Conservation (phyloP, 2,329 filamentous ascomycete species). For the Fusarium albidum region DNA sequence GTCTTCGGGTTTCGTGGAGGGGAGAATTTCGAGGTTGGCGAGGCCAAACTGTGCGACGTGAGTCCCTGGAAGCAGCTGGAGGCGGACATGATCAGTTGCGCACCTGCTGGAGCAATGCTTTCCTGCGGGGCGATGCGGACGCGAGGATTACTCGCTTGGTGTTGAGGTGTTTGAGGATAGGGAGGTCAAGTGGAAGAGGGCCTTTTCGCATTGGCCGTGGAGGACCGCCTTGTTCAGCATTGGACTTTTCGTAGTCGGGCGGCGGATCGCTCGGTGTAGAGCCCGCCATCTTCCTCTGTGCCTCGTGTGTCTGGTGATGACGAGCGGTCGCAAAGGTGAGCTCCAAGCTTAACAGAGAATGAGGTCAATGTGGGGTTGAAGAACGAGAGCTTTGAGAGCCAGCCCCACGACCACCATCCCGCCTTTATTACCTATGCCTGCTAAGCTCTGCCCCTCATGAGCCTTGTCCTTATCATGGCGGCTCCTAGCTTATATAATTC, state of each 20-base stretch:
- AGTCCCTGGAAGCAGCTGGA: constrained; percentile 6
- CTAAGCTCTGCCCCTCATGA: constrained; percentile 31
- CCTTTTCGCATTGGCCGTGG: constrained; percentile 51
- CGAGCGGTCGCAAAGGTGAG: constrained; percentile 10
- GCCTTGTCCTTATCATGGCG: constrained; percentile 21
- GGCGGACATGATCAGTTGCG: not conserved
- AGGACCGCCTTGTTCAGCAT: constrained; percentile 47
- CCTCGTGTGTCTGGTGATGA: not conserved
- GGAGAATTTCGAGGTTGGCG: constrained; percentile 81
- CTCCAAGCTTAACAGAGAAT: constrained; percentile 21
- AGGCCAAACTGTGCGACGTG: constrained; percentile 72
- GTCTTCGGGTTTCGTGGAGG: constrained; percentile 85
- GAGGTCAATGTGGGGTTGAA: constrained; percentile 41
- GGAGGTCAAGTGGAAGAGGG: constrained; percentile 77
- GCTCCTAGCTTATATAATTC: too few relatives aligned
- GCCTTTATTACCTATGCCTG: constrained; percentile 18
- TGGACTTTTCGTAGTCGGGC: constrained; percentile 55
- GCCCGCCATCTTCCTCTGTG: constrained; percentile 39
- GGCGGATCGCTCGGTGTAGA: constrained; percentile 50
- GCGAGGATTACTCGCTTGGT: constrained; percentile 87
- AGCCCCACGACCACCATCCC: constrained; percentile 32
- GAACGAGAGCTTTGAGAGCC: constrained; percentile 28
- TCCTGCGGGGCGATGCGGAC: constrained; percentile 85
- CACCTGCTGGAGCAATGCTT: constrained; percentile 80
- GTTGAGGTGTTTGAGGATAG: constrained; percentile 79